Conservation (phyloP, 805 yeast genomes). For the Candida orba region DNA sequence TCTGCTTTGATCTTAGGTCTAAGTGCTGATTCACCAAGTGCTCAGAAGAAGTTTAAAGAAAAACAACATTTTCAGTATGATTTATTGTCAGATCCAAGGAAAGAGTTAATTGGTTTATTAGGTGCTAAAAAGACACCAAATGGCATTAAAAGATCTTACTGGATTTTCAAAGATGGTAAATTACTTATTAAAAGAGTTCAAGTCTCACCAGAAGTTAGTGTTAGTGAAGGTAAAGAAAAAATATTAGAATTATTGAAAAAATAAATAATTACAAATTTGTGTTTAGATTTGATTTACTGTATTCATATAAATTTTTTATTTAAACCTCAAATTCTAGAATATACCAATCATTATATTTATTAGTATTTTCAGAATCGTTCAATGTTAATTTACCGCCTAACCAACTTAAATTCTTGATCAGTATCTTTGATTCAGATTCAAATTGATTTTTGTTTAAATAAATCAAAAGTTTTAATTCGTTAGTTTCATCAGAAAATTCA, state of each 20-base stretch:
- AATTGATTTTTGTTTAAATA: slow-evolving; percentile 18
- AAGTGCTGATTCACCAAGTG: slow-evolving; percentile 71
- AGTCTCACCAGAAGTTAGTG: slow-evolving; percentile 49
- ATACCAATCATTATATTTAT: slow-evolving; percentile 23
- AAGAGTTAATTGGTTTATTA: slow-evolving; percentile 57
- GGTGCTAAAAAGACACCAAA: slow-evolving; percentile 80
- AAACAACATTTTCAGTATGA: slow-evolving; percentile 71
- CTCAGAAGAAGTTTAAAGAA: slow-evolving; percentile 68
- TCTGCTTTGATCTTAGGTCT: slow-evolving; percentile 68
- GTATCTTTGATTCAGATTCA: slow-evolving; percentile 19
- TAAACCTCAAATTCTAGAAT: slow-evolving; percentile 24
- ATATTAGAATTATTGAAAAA: slow-evolving; percentile 34
- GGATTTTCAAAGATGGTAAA: slow-evolving; percentile 78
- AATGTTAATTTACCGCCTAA: slow-evolving; percentile 19
- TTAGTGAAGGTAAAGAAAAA: slow-evolving; percentile 50
- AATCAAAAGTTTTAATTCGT: slow-evolving; percentile 15
- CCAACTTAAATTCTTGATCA: slow-evolving; percentile 23
- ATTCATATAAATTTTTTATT: neutral
- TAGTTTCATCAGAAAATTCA: slow-evolving; percentile 6
- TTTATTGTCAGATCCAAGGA: slow-evolving; percentile 69
- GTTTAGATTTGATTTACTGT: neutral
- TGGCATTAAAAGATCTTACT: slow-evolving; percentile 85
- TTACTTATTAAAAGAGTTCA: slow-evolving; percentile 36
- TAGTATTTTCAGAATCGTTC: slow-evolving; percentile 16
- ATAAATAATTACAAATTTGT: neutral